Percentiles rank a stretch among this genome's conserved stretches.
These are phyloP conservation scores for Apiotrichum mycotoxinovorans DNA, from an alignment of 1,284 basidiomycete species.

Conservation along the genomic window DNA sequence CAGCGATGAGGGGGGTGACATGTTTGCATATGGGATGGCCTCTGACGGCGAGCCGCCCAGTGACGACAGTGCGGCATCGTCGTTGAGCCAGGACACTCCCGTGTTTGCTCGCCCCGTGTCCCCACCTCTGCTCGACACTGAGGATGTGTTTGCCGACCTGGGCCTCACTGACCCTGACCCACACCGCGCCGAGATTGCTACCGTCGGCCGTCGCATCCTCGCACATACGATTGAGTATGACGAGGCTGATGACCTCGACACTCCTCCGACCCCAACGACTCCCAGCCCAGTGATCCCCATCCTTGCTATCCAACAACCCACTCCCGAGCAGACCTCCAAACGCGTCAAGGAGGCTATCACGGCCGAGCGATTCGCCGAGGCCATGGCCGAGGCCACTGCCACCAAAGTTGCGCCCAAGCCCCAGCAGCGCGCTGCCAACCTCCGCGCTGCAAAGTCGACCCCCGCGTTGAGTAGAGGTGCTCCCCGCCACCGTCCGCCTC, in stretches of 20 bases:
- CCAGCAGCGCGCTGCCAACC: constrained; percentile 7
- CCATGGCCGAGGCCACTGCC: background rate
- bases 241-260: constrained; percentile 9
- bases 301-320: background rate
- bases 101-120: background rate
- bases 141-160: constrained; percentile 8
- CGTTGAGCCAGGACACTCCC: background rate
- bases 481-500: constrained; percentile 10
- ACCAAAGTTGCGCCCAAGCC: background rate
- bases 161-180: constrained; percentile 2
- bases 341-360: background rate
- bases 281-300: background rate
- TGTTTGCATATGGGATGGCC: constrained; percentile 3
- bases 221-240: constrained; percentile 22
- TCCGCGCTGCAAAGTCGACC: constrained; percentile 10
- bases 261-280: background rate
- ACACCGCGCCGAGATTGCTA: constrained; percentile 16
- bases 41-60: background rate
- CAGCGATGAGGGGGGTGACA: constrained; percentile 43
- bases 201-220: constrained; percentile 18
- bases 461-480: constrained; percentile 4
- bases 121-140: constrained; percentile 12
- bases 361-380: background rate
- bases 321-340: background rate
- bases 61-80: background rate